Percentiles rank a stretch among this genome's conserved stretches.
These are phyloP conservation scores for Botrytis medusae DNA, from an alignment of 2,329 filamentous ascomycete genomes.

Conservation along the genomic window DNA sequence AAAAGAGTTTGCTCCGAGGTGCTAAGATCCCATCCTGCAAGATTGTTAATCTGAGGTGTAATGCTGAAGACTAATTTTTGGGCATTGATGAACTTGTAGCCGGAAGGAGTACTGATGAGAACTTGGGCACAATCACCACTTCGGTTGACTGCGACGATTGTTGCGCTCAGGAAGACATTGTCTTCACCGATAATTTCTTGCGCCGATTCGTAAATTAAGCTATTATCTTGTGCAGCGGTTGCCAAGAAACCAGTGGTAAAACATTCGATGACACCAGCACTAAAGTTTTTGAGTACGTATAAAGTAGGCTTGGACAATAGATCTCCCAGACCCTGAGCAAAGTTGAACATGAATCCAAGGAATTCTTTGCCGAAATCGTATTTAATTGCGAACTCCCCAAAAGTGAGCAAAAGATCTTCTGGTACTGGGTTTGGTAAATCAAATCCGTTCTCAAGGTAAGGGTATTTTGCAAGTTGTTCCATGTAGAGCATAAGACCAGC, in stretches of 20 bases:
- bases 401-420: conserved; percentile 30
- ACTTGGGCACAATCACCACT: conserved; percentile 33
- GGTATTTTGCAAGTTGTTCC: conserved; percentile 39
- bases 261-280: conserved; percentile 26
- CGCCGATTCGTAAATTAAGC: conserved; percentile 28
- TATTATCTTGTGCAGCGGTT: conserved; percentile 25
- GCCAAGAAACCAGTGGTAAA: conserved; percentile 26
- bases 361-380: conserved; percentile 43
- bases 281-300: conserved; percentile 48
- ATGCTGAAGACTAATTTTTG: conserved; percentile 46
- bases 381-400: conserved; percentile 32
- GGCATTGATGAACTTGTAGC: conserved; percentile 41
- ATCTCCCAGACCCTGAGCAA: conserved; percentile 48
- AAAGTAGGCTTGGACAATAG: conserved; percentile 46
- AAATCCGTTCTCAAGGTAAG: conserved; percentile 43
- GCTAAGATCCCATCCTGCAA: conserved; percentile 43
- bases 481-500: conserved; percentile 23
- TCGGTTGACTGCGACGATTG: conserved; percentile 26
- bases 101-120: conserved; percentile 38
- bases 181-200: conserved; percentile 9
- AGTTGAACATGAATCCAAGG: conserved; percentile 44
- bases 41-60: conserved; percentile 43
- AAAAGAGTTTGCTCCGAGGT: conserved; percentile 42
- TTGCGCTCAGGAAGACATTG: conserved; percentile 27
- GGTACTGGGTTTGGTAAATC: conserved; percentile 40